A percentile compares a stretch with the other conserved stretches of the same genome.
These are phyloP conservation scores for Nepenthes mirabilis DNA, from an alignment of 148 eudicot genomes.

Conservation along the genomic window DNA sequence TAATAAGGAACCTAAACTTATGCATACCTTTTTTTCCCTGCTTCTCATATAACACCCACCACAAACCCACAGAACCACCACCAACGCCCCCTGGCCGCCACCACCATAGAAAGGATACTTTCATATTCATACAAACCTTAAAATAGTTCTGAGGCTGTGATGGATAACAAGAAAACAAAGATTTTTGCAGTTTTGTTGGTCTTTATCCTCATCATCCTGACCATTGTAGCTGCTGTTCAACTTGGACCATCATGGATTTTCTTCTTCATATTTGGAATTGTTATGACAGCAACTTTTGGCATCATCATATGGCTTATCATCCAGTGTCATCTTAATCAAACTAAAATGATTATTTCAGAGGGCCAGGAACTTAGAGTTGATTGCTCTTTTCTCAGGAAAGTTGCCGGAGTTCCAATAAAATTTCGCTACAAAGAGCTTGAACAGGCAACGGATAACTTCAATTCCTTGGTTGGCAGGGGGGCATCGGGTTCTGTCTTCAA, in stretches of 20 bases:
- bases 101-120: too few species aligned
- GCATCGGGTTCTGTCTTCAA: slow-evolving; percentile 61
- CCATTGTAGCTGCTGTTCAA: slow-evolving; percentile 32
- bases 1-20: too few species aligned
- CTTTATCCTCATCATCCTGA: slow-evolving; percentile 18
- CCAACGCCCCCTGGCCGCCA: too few species aligned
- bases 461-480: slow-evolving; percentile 46
- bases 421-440: slow-evolving; percentile 55
- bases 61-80: too few species aligned
- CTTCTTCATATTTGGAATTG: slow-evolving; percentile 33
- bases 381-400: slow-evolving; percentile 61
- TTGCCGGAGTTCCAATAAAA: slow-evolving; percentile 72
- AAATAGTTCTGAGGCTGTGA: slow-evolving; percentile 12
- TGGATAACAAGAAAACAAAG: slow-evolving; percentile 53
- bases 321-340: neutral
- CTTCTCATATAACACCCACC: too few species aligned
- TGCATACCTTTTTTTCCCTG: too few species aligned
- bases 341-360: neutral
- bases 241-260: slow-evolving; percentile 38
- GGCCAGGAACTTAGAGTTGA: too few species aligned
- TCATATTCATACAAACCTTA: neutral
- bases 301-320: slow-evolving; percentile 19
- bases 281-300: slow-evolving; percentile 28
- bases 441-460: slow-evolving; percentile 59
- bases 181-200: slow-evolving; percentile 26